phyloP scores from a whole-genome alignment of 768 basidiomycete genomes.

The Boletus huronensis region DNA sequence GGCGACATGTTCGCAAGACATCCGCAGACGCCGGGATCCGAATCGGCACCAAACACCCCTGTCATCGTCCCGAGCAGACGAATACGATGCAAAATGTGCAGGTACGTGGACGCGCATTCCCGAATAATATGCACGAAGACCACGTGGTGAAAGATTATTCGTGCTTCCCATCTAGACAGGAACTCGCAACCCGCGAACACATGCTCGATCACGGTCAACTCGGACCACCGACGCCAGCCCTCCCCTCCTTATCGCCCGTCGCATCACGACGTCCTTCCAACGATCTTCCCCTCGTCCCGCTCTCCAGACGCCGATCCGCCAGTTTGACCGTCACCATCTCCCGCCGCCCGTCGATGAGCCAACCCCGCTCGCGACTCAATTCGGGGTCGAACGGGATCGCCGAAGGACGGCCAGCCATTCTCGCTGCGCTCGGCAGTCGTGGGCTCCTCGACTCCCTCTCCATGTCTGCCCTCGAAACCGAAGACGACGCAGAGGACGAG shows the following conservation, averaged over 20 bases:
- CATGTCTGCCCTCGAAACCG: constrained; percentile 52
- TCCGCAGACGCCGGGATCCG: constrained; percentile 56
- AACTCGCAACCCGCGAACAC: constrained; percentile 86
- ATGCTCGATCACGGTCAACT: constrained; percentile 89
- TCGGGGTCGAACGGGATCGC: constrained; percentile 16
- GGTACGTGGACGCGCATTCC: constrained; percentile 39
- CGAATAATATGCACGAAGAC: neutral
- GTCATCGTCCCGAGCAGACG: constrained; percentile 50
- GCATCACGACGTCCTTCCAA: constrained; percentile 44
- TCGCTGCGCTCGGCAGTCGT: constrained; percentile 28
- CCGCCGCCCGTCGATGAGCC: constrained; percentile 24
- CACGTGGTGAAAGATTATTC: neutral
- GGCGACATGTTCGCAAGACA: constrained; percentile 76
- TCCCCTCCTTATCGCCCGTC: constrained; percentile 42
- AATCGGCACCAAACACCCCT: constrained; percentile 60
- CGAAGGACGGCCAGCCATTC: constrained; percentile 23
- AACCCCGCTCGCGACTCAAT: constrained; percentile 22
- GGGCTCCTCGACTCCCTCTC: constrained; percentile 41
- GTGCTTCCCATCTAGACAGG: constrained; percentile 43
- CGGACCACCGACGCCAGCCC: constrained; percentile 60
- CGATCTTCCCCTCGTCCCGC: constrained; percentile 8
- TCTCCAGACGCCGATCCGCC: constrained; percentile 20
- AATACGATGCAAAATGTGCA: constrained; percentile 91
- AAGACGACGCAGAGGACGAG: constrained; percentile 37
- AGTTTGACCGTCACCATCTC: constrained; percentile 31